Conservation (phyloP, 1,284 basidiomycete genomes). For the Trichosporon asahii region DNA sequence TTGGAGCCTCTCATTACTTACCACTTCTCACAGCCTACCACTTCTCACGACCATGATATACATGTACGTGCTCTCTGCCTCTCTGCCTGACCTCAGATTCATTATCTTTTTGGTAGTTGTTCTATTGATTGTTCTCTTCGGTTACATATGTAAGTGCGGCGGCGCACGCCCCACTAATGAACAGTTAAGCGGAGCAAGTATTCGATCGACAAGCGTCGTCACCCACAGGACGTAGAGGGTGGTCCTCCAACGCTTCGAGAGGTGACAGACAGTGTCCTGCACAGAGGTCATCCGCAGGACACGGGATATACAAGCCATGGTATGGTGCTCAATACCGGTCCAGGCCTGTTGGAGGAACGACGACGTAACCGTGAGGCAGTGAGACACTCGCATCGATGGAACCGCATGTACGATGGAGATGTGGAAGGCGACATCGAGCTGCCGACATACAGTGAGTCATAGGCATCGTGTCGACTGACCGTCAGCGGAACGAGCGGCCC, state of each 20-base stretch:
- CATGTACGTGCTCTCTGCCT: neutral
- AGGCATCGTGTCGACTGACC: neutral
- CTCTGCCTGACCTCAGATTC: neutral
- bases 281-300: neutral
- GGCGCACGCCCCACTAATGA: too few species aligned
- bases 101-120: neutral
- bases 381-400: neutral
- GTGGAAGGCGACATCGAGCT: slow-evolving; percentile 1
- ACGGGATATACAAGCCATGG: neutral
- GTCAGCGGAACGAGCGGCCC: neutral
- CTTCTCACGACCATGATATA: neutral
- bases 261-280: neutral
- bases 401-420: slow-evolving; percentile 1
- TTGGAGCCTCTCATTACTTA: too few species aligned
- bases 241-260: neutral
- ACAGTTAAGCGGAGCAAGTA: slow-evolving; percentile 7
- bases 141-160: neutral
- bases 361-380: neutral
- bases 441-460: slow-evolving; percentile 1
- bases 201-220: neutral
- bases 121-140: neutral
- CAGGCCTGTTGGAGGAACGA: neutral
- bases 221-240: neutral
- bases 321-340: neutral
- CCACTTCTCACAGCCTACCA: neutral